Evolutionary conservation across 208 protist species (phyloP).

Genomic region (Trichomonas vaginalis): DNA sequence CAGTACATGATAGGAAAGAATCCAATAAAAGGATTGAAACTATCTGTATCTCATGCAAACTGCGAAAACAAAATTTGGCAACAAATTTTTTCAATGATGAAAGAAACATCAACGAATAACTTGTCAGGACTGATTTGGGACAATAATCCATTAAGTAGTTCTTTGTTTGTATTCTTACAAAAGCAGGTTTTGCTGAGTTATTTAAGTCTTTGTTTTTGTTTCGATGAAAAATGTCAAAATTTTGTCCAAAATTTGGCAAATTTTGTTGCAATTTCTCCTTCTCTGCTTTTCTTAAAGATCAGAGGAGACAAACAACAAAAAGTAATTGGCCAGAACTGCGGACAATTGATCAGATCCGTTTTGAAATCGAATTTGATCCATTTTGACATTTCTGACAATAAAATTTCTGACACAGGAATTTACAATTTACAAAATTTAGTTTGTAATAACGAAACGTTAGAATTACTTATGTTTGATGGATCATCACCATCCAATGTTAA

Average conservation of each 20-base stretch:
- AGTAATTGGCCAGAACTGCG: neutral
- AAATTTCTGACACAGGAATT: neutral
- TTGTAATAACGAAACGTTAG: neutral
- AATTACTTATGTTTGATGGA: neutral
- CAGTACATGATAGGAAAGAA: neutral
- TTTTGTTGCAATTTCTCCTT: neutral
- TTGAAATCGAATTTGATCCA: neutral
- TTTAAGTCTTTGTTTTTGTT: neutral
- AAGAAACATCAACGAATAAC: neutral
- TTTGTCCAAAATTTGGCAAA: neutral
- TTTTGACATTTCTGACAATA: neutral
- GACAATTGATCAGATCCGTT: neutral
- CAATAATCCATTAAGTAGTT: neutral
- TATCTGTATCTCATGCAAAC: neutral
- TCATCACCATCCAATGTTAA: neutral
- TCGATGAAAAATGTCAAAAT: neutral
- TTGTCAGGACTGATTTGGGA: neutral
- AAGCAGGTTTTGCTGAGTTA: neutral
- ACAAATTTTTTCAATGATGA: neutral
- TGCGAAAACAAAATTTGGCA: neutral
- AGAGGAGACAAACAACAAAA: neutral
- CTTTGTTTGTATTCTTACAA: neutral
- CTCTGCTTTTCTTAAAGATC: neutral
- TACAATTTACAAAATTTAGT: neutral
- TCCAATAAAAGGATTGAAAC: neutral